These are phyloP conservation scores for Gaertneriomyces semiglobifer DNA, from an alignment of 192 early-diverging fungal genomes.

Conservation along the genomic window DNA sequence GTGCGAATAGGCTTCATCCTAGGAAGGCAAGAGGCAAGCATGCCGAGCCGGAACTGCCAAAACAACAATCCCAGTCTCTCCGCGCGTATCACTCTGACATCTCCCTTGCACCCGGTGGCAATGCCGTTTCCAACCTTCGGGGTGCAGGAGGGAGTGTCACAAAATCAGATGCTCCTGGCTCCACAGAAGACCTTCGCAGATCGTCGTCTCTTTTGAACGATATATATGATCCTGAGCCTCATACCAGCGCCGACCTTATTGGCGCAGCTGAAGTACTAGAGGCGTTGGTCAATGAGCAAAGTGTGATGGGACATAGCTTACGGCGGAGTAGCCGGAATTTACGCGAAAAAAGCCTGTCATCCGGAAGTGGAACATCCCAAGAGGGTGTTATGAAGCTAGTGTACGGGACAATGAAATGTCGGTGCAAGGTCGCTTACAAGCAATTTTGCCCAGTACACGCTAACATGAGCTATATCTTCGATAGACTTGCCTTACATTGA, in stretches of 20 bases:
- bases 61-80: slow-evolving; percentile 15
- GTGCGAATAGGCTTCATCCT: no score
- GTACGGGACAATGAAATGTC: slow-evolving; percentile 60
- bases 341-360: slow-evolving; percentile 32
- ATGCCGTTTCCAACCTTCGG: slow-evolving; percentile 8
- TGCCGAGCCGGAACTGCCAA: no score
- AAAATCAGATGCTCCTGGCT: slow-evolving; percentile 4
- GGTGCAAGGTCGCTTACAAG: not conserved
- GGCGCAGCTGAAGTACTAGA: slow-evolving; percentile 50
- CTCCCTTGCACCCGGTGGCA: slow-evolving; percentile 21
- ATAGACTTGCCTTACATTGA: slow-evolving; percentile 54
- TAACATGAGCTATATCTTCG: not conserved
- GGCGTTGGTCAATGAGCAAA: slow-evolving; percentile 47
- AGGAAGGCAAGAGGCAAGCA: no score
- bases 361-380: no score
- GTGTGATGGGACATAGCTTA: slow-evolving; percentile 37
- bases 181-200: slow-evolving; percentile 9
- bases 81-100: slow-evolving; percentile 34
- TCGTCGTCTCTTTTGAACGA: slow-evolving; percentile 35
- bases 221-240: slow-evolving; percentile 11
- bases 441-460: not conserved
- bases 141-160: slow-evolving; percentile 4
- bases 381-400: slow-evolving; percentile 43
- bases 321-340: slow-evolving; percentile 26
- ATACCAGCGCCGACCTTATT: slow-evolving; percentile 39